phyloP scores from a whole-genome alignment of 2,329 filamentous ascomycete species.

The Aspergillus ochraceoroseus region DNA sequence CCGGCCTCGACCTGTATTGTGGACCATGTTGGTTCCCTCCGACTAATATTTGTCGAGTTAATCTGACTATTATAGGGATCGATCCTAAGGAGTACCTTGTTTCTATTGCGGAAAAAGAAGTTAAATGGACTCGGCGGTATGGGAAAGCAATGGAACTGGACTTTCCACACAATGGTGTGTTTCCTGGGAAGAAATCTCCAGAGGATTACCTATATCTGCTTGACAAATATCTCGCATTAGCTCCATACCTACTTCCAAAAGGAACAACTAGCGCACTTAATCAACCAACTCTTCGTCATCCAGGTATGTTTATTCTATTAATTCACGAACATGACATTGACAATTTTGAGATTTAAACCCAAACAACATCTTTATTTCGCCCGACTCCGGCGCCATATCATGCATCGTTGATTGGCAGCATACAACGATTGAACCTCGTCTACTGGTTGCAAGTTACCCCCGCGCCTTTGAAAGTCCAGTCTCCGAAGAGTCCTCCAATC shows the following conservation, averaged over 20 bases:
- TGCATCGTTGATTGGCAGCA: constrained; percentile 29
- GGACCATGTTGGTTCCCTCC: background rate
- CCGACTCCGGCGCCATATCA: constrained; percentile 19
- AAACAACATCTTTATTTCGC: constrained; percentile 23
- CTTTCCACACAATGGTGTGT: constrained; percentile 23
- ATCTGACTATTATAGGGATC: background rate
- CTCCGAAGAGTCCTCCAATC: constrained; percentile 10
- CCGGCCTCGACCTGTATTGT: background rate
- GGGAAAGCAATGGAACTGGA: constrained; percentile 20
- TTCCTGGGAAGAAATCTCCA: constrained; percentile 19
- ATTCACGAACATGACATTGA: too few relatives aligned
- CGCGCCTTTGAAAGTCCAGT: constrained; percentile 24
- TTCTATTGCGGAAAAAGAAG: constrained; percentile 20
- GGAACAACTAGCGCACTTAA: constrained; percentile 11
- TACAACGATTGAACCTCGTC: constrained; percentile 15
- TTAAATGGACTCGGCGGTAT: constrained; percentile 18
- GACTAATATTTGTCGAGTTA: background rate
- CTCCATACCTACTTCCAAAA: constrained; percentile 22
- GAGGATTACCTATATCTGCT: constrained; percentile 19
- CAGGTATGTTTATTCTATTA: too few relatives aligned
- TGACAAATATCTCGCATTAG: constrained; percentile 21
- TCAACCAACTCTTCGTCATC: constrained; percentile 23
- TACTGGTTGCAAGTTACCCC: constrained; percentile 19
- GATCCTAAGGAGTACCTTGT: constrained; percentile 12
- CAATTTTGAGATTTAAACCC: constrained; percentile 24